Evolutionary conservation across 805 yeast genomes (phyloP), one percentile per base, ranked within the genome.

Genomic region (Spathaspora passalidarum): DNA sequence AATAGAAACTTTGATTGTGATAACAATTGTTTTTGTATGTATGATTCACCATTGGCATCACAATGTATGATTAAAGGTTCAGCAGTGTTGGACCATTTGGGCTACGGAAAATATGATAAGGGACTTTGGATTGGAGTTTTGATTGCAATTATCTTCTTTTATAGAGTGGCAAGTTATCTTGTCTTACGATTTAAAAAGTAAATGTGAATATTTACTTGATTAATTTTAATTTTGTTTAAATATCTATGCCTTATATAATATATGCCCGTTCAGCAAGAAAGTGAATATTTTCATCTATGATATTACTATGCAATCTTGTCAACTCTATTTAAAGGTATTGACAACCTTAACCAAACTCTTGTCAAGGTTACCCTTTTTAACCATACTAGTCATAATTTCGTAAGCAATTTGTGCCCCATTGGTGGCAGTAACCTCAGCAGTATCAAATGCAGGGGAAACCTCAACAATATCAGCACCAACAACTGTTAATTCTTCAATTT

Each of bases 341-440:
- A 40, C 23, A 13, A 21, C 14, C 47, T 45, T 43, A 46, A 29
- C 34, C 22, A 38, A 46, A 48, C 32, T 32, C 41, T 45, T 18
- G 44, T 50, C 47, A 41, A 46, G 19, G 42, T 49, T 18, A 44
- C 59, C 84, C 53, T 74, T 80, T 59, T 82, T 79, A 13, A 86
- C 90, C 88, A 87, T 86, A 48, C 80, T 78, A 11, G 94, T 84
- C 44, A 86, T 62, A 35, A 87, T 56, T 61, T 87, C 95, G 63
- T 66, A 86, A 1, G 82, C 86, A 25, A 82, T 76, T 62, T 83
- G 88, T 0, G 89, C 84, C 3, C 84, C 88, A 51, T 84, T 84
- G 10, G 85, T 73, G 16, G 85, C 73, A 1, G 89, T 84, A 32
- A 82, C 70, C 55, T 83, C 88, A 0, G 84, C 81, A 47, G 70